A percentile compares a stretch with the other conserved stretches of the same genome.
Conservation (phyloP, 176 grass and related monocot species). For the Echinochloa phyllopogon region DNA sequence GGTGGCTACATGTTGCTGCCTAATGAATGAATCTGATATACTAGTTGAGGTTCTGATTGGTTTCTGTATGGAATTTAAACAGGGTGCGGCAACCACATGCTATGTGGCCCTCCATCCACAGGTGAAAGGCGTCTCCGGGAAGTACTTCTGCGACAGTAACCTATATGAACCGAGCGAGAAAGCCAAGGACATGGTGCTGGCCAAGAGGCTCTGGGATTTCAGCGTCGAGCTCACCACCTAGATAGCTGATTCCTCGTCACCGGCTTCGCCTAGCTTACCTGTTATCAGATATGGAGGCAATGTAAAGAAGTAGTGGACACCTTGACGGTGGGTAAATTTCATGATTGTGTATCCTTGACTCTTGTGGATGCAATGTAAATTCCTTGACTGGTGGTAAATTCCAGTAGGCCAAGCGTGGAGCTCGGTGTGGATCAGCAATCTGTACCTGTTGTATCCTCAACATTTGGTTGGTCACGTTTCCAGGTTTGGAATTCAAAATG, state of each 20-base stretch:
- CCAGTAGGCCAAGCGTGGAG: neutral
- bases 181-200: conserved; percentile 69
- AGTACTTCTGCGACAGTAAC: conserved; percentile 78
- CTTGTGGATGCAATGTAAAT: neutral
- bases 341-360: neutral
- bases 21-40: conserved; percentile 7
- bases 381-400: neutral
- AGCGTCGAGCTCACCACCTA: conserved; percentile 66
- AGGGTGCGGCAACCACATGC: conserved; percentile 92
- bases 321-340: neutral
- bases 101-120: conserved; percentile 78
- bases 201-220: conserved; percentile 86
- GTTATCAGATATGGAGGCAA: neutral
- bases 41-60: neutral
- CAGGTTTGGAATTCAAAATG: neutral
- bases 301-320: neutral
- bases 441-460: neutral
- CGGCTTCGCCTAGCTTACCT: neutral
- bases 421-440: neutral
- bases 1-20: neutral
- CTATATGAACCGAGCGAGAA: conserved; percentile 59
- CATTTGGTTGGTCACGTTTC: neutral
- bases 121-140: conserved; percentile 65
- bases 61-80: conserved; percentile 23
- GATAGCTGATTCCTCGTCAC: neutral